A percentile compares a stretch with the other conserved stretches of the same genome.
These are phyloP conservation scores for Phaeosphaeriaceae sp. DNA, from an alignment of 2,329 filamentous ascomycete species.

Conservation along the genomic window DNA sequence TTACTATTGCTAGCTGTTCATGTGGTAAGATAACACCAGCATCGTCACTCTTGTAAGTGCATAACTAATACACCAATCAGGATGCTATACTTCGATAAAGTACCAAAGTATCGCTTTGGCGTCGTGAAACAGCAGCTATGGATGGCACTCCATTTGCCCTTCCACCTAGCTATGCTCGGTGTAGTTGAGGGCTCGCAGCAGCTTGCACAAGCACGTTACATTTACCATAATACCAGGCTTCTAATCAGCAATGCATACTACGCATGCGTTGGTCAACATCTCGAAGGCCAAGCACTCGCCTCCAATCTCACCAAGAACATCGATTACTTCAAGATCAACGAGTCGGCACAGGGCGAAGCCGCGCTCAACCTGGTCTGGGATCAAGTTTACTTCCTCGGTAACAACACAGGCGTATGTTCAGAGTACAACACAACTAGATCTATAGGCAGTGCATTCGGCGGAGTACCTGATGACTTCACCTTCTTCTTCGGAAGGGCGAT, in stretches of 20 bases:
- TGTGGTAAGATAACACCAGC: not conserved
- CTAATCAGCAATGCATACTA: not conserved
- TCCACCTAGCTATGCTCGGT: constrained; percentile 26
- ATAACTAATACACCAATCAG: constrained; percentile 3
- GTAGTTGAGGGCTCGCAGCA: constrained; percentile 29
- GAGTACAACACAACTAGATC: constrained; percentile 3
- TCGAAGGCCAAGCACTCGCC: constrained; percentile 13
- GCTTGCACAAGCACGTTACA: constrained; percentile 18
- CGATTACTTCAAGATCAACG: constrained; percentile 20
- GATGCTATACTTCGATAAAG: constrained; percentile 26
- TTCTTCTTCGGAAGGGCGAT: constrained; percentile 4
- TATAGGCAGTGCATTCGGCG: not conserved
- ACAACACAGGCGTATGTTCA: constrained; percentile 15
- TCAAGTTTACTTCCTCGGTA: constrained; percentile 15
- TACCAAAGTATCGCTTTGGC: constrained; percentile 16
- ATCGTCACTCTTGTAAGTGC: too few species aligned
- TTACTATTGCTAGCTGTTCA: not conserved
- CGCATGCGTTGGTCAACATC: constrained; percentile 11
- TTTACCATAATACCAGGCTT: not conserved
- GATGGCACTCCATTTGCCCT: constrained; percentile 21
- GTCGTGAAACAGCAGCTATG: constrained; percentile 25
- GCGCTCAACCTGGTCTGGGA: constrained; percentile 9
- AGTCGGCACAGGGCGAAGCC: constrained; percentile 3
- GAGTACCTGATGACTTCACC: constrained; percentile 5
- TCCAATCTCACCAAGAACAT: constrained; percentile 11